Percentiles rank a stretch among this genome's conserved stretches.
Evolutionary conservation across 2,329 filamentous ascomycete genomes (phyloP).

Genomic region (Pyrenophora teres): DNA sequence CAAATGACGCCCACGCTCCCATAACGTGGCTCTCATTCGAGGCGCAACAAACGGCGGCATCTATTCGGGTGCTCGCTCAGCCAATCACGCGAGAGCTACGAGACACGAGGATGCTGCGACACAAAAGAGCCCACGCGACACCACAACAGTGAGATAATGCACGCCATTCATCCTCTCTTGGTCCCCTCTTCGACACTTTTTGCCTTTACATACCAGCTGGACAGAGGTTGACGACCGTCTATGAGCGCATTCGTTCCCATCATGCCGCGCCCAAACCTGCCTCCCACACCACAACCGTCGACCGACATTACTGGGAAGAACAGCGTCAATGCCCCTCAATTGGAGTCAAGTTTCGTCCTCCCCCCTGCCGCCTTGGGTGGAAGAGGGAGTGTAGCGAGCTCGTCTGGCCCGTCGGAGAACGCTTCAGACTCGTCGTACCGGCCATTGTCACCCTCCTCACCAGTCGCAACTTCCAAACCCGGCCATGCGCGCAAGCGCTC

Average conservation of each 20-base stretch:
- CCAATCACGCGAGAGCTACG: conserved; percentile 29
- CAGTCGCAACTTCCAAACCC: conserved; percentile 38
- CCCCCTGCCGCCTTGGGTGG: conserved; percentile 72
- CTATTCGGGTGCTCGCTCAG: not conserved
- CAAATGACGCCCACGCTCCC: conserved; percentile 31
- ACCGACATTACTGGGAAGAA: conserved; percentile 78
- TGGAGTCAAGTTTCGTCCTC: conserved; percentile 74
- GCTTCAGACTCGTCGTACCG: conserved; percentile 59
- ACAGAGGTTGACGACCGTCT: conserved; percentile 11
- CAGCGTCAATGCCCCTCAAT: conserved; percentile 62
- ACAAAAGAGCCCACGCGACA: conserved; percentile 38
- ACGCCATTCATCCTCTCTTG: conserved; percentile 13
- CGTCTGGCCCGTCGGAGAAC: conserved; percentile 54
- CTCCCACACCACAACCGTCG: conserved; percentile 78
- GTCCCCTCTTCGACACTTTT: conserved; percentile 15
- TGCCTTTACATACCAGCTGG: conserved; percentile 9
- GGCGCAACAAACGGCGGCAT: conserved; percentile 19
- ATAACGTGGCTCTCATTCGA: conserved; percentile 34
- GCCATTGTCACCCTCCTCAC: conserved; percentile 51
- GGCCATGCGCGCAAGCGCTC: conserved; percentile 40
- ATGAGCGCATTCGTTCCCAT: conserved; percentile 30
- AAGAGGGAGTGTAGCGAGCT: conserved; percentile 51
- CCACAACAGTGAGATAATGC: conserved; percentile 27
- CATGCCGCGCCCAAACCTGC: conserved; percentile 70
- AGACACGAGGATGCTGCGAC: conserved; percentile 29